Conservation (phyloP, 495 filamentous ascomycete genomes). For the Penicillium psychrofluorescens region DNA sequence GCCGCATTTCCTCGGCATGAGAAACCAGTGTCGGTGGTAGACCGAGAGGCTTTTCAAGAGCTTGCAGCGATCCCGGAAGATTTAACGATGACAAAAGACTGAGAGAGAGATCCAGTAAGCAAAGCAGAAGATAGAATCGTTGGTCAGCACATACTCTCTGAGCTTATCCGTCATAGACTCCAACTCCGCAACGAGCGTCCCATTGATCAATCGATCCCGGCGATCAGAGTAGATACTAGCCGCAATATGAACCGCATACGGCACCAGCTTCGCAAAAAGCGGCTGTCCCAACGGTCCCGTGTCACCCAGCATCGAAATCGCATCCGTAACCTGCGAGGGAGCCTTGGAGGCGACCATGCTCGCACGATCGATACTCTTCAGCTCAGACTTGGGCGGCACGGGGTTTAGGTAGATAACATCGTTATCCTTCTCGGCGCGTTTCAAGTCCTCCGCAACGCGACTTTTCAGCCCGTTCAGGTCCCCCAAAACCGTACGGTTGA, state of each 20-base stretch:
- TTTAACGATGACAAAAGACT: conserved; percentile 73
- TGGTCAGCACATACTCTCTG: conserved; percentile 50
- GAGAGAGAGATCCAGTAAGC: conserved; percentile 3
- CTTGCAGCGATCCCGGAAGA: conserved; percentile 87
- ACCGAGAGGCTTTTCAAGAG: conserved; percentile 88
- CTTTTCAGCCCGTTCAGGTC: conserved; percentile 81
- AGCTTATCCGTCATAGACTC: conserved; percentile 74
- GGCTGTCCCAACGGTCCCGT: conserved; percentile 73
- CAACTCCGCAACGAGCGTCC: conserved; percentile 74
- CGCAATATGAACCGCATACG: conserved; percentile 91
- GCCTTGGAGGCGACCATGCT: conserved; percentile 78
- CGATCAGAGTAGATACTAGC: conserved; percentile 93
- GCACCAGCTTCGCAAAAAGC: conserved; percentile 85
- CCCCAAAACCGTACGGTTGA: conserved; percentile 74
- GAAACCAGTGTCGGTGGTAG: conserved; percentile 77
- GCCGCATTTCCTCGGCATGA: conserved; percentile 92
- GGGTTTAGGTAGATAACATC: conserved; percentile 84
- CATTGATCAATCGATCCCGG: conserved; percentile 80
- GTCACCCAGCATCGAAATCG: conserved; percentile 70
- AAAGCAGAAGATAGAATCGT: background rate
- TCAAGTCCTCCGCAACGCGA: conserved; percentile 77
- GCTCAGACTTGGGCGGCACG: conserved; percentile 82
- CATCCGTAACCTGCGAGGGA: conserved; percentile 76
- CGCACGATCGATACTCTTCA: conserved; percentile 77
- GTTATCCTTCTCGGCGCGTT: conserved; percentile 92